phyloP scores from a whole-genome alignment of 2,329 filamentous ascomycete species.

The Colletotrichum salicis region DNA sequence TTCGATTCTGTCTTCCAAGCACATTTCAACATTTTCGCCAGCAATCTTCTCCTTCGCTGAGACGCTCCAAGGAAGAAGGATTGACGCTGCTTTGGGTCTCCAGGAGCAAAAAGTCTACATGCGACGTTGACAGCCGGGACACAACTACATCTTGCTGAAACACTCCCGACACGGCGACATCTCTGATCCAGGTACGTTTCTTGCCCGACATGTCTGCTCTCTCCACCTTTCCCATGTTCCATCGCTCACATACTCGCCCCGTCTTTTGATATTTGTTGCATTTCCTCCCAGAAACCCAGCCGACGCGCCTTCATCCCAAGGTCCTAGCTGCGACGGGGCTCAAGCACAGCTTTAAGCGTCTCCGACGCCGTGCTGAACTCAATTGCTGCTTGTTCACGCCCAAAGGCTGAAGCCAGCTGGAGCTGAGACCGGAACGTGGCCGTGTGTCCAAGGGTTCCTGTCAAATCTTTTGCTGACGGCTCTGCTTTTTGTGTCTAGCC shows the following conservation, averaged over 20 bases:
- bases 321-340: constrained; percentile 23
- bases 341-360: constrained; percentile 14
- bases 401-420: neutral
- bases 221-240: neutral
- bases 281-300: constrained; percentile 1
- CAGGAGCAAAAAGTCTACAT: neutral
- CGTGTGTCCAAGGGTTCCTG: constrained; percentile 18
- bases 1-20: neutral
- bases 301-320: constrained; percentile 19
- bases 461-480: constrained; percentile 25
- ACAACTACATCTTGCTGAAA: constrained; percentile 32
- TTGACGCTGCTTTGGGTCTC: constrained; percentile 10
- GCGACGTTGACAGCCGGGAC: constrained; percentile 27
- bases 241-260: neutral
- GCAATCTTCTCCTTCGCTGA: neutral
- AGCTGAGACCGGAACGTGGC: constrained; percentile 25
- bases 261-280: constrained; percentile 1
- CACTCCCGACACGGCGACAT: constrained; percentile 28
- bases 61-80: constrained; percentile 9
- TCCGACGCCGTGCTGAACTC: constrained; percentile 23
- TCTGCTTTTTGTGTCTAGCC: constrained; percentile 15
- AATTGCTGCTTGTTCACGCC: neutral
- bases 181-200: constrained; percentile 31
- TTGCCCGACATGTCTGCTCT: neutral
- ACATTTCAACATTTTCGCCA: neutral